phyloP scores from a whole-genome alignment of 116 monocot genomes.

The Cymodocea nodosa region DNA sequence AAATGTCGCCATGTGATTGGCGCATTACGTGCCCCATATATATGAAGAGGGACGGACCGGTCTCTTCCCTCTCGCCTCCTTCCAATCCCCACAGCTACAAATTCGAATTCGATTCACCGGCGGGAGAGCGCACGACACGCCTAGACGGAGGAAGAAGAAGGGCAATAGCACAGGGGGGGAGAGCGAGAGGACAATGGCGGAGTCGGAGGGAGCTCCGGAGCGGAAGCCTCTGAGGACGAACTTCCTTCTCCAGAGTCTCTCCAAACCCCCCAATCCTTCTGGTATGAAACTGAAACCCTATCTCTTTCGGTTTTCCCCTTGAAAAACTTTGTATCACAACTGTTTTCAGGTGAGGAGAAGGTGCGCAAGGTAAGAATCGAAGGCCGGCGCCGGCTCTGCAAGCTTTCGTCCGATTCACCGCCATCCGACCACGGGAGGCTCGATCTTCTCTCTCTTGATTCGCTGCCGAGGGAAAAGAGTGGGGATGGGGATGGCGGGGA shows the following conservation, averaged over 20 bases:
- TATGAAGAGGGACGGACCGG: no score
- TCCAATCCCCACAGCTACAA: no score
- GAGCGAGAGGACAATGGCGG: not conserved
- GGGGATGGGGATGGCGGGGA: constrained; percentile 2
- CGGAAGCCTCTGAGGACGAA: constrained; percentile 44
- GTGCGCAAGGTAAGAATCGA: constrained; percentile 53
- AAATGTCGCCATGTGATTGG: no score
- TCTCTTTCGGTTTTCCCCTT: not conserved
- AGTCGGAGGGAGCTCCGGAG: not conserved
- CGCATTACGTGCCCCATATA: no score
- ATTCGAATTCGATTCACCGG: no score
- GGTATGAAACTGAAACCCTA: not conserved
- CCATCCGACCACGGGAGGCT: constrained; percentile 1
- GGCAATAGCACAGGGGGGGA: no score
- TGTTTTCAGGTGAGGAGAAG: constrained; percentile 23
- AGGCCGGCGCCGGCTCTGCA: constrained; percentile 89
- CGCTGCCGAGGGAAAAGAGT: constrained; percentile 8
- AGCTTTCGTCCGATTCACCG: constrained; percentile 18
- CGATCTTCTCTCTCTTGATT: constrained; percentile 11
- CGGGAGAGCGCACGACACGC: no score
- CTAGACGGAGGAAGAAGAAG: no score
- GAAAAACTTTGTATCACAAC: not conserved
- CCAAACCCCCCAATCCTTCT: constrained; percentile 13
- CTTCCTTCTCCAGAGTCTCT: constrained; percentile 31
- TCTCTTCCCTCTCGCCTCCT: no score